Conservation (phyloP, 495 filamentous ascomycete species). For the Gamarada debralockiae region DNA sequence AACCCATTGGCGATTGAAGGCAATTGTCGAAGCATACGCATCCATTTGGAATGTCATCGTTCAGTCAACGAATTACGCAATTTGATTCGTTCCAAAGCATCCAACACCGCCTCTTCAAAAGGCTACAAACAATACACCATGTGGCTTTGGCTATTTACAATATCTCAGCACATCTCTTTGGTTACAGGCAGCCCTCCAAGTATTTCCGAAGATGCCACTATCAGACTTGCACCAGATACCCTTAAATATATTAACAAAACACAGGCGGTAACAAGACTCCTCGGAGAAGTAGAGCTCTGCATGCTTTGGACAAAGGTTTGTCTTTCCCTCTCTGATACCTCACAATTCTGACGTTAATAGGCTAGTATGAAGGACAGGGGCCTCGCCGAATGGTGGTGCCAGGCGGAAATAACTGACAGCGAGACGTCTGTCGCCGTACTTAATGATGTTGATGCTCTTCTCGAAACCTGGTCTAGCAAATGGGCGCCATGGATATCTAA, state of each 20-base stretch:
- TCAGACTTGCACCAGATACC: background rate
- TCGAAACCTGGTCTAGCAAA: background rate
- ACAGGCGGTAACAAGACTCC: background rate
- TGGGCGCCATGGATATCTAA: background rate
- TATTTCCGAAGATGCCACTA: background rate
- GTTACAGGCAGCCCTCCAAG: constrained; percentile 1
- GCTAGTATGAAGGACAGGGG: background rate
- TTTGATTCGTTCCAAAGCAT: background rate
- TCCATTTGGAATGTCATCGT: background rate
- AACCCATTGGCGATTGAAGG: background rate
- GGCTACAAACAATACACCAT: background rate
- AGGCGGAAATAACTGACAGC: background rate
- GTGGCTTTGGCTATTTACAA: constrained; percentile 8
- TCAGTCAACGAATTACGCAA: background rate
- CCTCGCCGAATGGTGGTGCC: constrained; percentile 8
- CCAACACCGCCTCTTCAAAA: background rate
- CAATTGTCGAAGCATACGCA: background rate
- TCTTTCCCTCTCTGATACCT: background rate
- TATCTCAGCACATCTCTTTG: constrained; percentile 3
- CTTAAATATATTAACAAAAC: background rate
- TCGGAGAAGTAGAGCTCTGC: constrained; percentile 1
- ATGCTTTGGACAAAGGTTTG: background rate
- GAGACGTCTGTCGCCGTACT: background rate
- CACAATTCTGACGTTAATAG: background rate
- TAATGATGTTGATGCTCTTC: background rate